These are phyloP conservation scores for Aspergillus jensenii DNA, from an alignment of 2,329 filamentous ascomycete genomes.

Conservation along the genomic window DNA sequence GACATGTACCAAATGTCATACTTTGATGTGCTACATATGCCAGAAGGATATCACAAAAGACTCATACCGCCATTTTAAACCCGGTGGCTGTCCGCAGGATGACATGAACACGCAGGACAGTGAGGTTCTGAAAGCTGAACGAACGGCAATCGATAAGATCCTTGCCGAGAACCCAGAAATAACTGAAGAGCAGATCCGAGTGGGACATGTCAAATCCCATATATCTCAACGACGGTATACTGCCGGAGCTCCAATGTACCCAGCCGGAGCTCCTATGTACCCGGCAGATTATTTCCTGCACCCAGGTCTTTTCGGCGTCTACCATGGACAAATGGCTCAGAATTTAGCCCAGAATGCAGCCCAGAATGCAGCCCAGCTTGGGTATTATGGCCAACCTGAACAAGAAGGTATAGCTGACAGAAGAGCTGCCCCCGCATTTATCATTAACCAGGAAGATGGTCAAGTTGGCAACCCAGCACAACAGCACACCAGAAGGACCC, in stretches of 20 bases:
- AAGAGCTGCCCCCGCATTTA: neutral
- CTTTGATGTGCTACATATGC: slow-evolving; percentile 61
- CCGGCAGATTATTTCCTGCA: too few species aligned
- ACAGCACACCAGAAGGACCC: neutral
- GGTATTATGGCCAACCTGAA: neutral
- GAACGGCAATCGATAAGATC: slow-evolving; percentile 27
- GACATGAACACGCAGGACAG: slow-evolving; percentile 8
- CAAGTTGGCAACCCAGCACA: neutral
- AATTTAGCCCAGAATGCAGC: neutral
- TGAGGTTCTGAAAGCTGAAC: slow-evolving; percentile 31
- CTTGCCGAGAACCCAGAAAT: slow-evolving; percentile 25
- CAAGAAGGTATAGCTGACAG: too few species aligned
- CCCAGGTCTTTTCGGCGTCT: neutral
- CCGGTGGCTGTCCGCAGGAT: slow-evolving; percentile 41
- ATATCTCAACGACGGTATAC: neutral
- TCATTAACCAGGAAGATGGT: neutral
- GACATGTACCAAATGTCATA: slow-evolving; percentile 62
- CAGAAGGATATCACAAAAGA: slow-evolving; percentile 58
- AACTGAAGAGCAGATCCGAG: slow-evolving; percentile 19
- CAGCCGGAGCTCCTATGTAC: neutral
- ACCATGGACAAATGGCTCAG: neutral
- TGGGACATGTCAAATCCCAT: slow-evolving; percentile 8
- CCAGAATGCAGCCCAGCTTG: neutral
- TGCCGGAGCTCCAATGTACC: neutral
- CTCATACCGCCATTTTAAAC: slow-evolving; percentile 69